Evolutionary conservation across 2,329 filamentous ascomycete genomes (phyloP).

Genomic region (Beauveria sp.): DNA sequence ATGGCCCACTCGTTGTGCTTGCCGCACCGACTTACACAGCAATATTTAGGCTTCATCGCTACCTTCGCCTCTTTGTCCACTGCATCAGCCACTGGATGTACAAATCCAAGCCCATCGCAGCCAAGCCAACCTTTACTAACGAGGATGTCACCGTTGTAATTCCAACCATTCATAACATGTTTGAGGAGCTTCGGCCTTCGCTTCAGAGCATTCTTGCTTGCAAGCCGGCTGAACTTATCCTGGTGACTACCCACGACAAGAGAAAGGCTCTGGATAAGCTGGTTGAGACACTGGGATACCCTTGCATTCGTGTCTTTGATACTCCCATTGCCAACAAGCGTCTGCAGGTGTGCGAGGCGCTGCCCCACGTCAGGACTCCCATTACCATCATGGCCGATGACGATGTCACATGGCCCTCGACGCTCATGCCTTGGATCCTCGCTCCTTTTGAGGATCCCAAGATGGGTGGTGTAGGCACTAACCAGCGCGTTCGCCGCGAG

Average conservation of each 20-base stretch:
- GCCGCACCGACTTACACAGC: conserved; percentile 15
- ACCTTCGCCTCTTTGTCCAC: conserved; percentile 78
- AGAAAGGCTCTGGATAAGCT: conserved; percentile 60
- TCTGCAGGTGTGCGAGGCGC: conserved; percentile 83
- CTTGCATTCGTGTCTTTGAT: conserved; percentile 65
- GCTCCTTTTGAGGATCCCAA: conserved; percentile 80
- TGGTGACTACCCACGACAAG: conserved; percentile 83
- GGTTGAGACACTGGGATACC: conserved; percentile 49
- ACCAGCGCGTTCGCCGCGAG: conserved; percentile 73
- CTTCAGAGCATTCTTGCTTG: conserved; percentile 69
- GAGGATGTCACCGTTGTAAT: conserved; percentile 91
- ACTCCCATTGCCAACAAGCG: conserved; percentile 90
- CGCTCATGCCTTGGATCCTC: conserved; percentile 82
- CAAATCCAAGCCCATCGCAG: conserved; percentile 74
- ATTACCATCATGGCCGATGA: conserved; percentile 94
- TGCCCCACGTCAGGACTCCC: conserved; percentile 72
- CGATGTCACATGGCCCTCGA: conserved; percentile 86
- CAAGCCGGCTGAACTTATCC: conserved; percentile 63
- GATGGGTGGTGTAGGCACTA: conserved; percentile 88
- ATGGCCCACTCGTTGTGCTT: neutral
- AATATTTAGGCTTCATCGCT: conserved; percentile 67
- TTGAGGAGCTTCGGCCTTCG: conserved; percentile 75
- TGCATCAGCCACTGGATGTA: conserved; percentile 80
- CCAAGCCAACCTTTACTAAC: conserved; percentile 69
- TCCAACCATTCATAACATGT: conserved; percentile 81